Percentiles rank a stretch among this genome's conserved stretches.
Evolutionary conservation across 164 flowering plant genomes (phyloP).

Genomic region (Vitis cinerea): DNA sequence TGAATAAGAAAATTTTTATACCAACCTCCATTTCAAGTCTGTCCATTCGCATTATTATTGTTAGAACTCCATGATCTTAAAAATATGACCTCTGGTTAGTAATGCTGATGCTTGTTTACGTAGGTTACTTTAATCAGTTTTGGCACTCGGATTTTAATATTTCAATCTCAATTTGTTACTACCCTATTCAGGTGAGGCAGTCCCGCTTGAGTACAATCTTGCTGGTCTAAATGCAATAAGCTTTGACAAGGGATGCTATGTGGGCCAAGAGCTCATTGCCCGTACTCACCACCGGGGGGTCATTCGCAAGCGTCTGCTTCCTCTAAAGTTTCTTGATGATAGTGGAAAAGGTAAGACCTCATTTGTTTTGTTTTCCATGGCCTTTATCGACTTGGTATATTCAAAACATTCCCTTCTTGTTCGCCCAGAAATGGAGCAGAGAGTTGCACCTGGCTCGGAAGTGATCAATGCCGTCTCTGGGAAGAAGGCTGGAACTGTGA

Average conservation of each 20-base stretch:
- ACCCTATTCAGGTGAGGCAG: conserved; percentile 68
- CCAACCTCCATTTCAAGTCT: no score
- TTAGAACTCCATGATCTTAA: neutral
- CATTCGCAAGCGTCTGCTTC: conserved; percentile 82
- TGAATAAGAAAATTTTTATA: no score
- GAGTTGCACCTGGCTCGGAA: conserved; percentile 65
- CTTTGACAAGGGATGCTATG: conserved; percentile 59
- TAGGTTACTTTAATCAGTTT: no score
- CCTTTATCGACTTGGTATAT: neutral
- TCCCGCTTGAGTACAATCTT: conserved; percentile 89
- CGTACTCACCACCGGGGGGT: conserved; percentile 93
- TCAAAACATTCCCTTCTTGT: neutral
- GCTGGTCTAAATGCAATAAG: conserved; percentile 86
- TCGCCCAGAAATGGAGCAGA: conserved; percentile 51
- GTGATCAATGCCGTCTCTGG: conserved; percentile 42
- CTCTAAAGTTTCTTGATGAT: conserved; percentile 57
- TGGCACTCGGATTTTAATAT: neutral
- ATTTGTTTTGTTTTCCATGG: neutral
- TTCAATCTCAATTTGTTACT: neutral
- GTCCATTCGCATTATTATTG: no score
- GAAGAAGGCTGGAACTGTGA: conserved; percentile 71
- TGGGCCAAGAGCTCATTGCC: conserved; percentile 90
- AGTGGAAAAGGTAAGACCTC: conserved; percentile 51
- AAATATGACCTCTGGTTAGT: neutral
- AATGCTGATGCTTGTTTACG: no score